Base-by-base conservation (phyloP, 352 stramenopile genomes). In the Plasmopara muralis region DNA sequence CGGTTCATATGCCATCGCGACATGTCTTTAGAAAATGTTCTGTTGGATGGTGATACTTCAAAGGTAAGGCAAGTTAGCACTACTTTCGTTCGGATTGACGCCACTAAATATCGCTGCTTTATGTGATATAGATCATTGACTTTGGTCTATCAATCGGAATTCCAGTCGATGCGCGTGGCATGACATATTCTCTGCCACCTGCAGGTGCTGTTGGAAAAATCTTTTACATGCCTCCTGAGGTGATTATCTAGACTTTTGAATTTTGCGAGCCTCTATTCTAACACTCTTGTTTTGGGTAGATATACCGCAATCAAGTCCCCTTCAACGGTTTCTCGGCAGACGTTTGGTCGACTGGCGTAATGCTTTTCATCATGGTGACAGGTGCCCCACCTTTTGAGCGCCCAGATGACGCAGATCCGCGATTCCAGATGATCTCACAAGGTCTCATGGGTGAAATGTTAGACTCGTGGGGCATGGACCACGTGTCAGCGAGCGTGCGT, bases 291-390 rank as follows among this genome's bases (percentile, higher is more conserved):
- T n/a, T 25, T 15, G 15, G 4, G 10, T 57, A 93, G 82, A 93
- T 93, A 50, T 93, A 93, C 47, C 82, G 82, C 38, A 93, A 93
- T 66, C 82, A 93, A 60, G 83, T 95, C 39, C 77, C 80, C 13
- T 96, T 96, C 64, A 95, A 97, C 57, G 85, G 84, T 10, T 93
- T 93, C 44, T 87, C 86, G 29, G 91, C 87, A 10, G 92, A 98
- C 72, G 87, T 97, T 58, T 98, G 92, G 92, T 97, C 87, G 15
- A 91, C 87, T 1, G 92, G 92, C 44, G 86, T 97, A 44, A 95
- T 97, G 69, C 63, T 97, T 30, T 98, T 97, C 73, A 97, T 97
- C 67, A 96, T 98, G 83, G 68, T 97, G 35, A 95, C 90, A 1
- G 90, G 89, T 14, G 87, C 90, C 18, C 91, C 91, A 37, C 92